Percentiles rank a stretch among this genome's conserved stretches.
phyloP scores from a whole-genome alignment of 257 asterid genomes.

The Petrea volubilis region DNA sequence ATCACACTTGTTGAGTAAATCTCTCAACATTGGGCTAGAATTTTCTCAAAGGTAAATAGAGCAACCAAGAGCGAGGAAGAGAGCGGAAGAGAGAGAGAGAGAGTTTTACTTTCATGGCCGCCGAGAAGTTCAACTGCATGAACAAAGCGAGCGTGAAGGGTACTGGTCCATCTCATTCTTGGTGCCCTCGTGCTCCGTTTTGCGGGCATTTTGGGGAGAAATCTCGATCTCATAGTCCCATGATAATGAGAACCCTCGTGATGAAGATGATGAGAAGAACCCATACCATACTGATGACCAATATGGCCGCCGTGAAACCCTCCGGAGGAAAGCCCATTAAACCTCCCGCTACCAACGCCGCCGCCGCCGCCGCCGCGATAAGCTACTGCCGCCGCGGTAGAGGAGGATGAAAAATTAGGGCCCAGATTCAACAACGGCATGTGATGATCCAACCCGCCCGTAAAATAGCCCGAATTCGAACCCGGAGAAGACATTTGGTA shows the following conservation, averaged over 20 bases:
- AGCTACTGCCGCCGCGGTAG: constrained; percentile 26
- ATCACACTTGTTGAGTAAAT: no score
- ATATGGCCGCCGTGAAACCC: constrained; percentile 2
- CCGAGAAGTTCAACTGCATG: constrained; percentile 98
- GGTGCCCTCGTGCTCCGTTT: constrained; percentile 93
- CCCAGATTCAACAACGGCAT: constrained; percentile 49
- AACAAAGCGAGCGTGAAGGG: constrained; percentile 88
- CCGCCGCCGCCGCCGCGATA: constrained; percentile 20
- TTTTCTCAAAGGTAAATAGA: no score
- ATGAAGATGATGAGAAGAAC: constrained; percentile 23
- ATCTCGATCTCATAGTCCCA: constrained; percentile 75
- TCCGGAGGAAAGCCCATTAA: constrained; percentile 18
- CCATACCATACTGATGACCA: constrained; percentile 35
- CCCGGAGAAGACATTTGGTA: constrained; percentile 29
- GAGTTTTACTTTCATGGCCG: constrained; percentile 84
- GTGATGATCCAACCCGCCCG: constrained; percentile 37
- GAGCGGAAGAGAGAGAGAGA: no score
- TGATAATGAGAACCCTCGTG: constrained; percentile 45
- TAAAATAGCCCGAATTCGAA: constrained; percentile 26
- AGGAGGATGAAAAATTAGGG: constrained; percentile 24
- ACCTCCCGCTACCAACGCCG: constrained; percentile 10
- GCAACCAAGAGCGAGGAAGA: no score
- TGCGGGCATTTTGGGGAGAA: constrained; percentile 58
- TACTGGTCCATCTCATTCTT: constrained; percentile 92
- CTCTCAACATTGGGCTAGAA: no score